A percentile compares a stretch with the other conserved stretches of the same genome.
phyloP scores from a whole-genome alignment of 495 filamentous ascomycete species.

The Penicillium desertorum region DNA sequence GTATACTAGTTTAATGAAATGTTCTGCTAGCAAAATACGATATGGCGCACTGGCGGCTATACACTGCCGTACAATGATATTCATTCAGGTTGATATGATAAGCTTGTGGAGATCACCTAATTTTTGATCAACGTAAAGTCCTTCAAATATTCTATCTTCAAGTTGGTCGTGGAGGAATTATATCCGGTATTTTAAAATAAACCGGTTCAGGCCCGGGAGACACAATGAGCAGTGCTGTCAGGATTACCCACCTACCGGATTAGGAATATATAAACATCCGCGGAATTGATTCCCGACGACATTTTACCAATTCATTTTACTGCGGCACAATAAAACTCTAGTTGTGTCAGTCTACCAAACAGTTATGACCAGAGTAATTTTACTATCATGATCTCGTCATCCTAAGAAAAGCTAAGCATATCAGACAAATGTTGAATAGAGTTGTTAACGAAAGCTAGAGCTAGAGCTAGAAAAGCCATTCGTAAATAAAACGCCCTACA shows the following conservation, averaged over 20 bases:
- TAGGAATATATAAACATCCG: neutral
- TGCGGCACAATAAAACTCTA: neutral
- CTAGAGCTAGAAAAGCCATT: neutral
- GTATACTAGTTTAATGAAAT: too few relatives aligned
- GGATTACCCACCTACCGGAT: neutral
- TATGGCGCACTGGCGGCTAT: too few relatives aligned
- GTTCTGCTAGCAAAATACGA: too few relatives aligned
- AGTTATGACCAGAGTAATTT: neutral
- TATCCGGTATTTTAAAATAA: neutral
- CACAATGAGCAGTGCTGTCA: neutral
- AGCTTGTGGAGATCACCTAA: neutral
- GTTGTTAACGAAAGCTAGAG: neutral
- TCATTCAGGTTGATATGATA: neutral
- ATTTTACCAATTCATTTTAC: neutral
- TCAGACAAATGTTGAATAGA: neutral
- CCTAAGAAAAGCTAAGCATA: neutral
- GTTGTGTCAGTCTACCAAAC: neutral
- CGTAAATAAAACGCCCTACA: too few relatives aligned
- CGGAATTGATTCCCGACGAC: neutral
- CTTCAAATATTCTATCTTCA: neutral
- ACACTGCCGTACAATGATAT: too few relatives aligned
- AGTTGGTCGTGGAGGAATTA: neutral
- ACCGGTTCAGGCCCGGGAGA: neutral
- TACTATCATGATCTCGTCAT: constrained; percentile 9
- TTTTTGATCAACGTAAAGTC: neutral